These are phyloP conservation scores for Linanthus parryae DNA, from an alignment of 148 eudicot genomes.

Conservation along the genomic window DNA sequence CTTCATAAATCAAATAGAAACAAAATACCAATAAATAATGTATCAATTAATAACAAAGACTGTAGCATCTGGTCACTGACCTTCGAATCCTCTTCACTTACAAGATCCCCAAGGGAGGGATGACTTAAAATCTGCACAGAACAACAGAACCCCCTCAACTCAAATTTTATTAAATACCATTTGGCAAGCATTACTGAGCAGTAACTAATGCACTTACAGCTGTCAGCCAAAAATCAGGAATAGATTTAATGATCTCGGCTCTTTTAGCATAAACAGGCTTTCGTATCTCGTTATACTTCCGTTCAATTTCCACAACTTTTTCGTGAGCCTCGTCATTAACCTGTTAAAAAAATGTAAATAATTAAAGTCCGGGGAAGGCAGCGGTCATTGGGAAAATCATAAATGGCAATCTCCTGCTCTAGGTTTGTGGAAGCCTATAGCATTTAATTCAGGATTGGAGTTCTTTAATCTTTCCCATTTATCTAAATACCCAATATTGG, in stretches of 20 bases:
- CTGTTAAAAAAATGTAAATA: constrained; percentile 36
- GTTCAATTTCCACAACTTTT: constrained; percentile 74
- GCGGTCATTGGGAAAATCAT: too few relatives aligned
- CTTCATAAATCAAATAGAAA: background rate
- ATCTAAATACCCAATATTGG: too few relatives aligned
- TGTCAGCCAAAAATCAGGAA: constrained; percentile 90
- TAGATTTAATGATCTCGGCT: constrained; percentile 59
- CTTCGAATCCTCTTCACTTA: constrained; percentile 75
- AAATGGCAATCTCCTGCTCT: too few relatives aligned
- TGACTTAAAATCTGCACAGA: constrained; percentile 72
- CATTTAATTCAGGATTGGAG: too few relatives aligned
- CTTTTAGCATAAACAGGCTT: constrained; percentile 70
- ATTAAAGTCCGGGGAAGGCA: too few relatives aligned
- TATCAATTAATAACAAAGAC: too few relatives aligned
- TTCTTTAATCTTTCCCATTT: too few relatives aligned
- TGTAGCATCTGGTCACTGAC: constrained; percentile 21
- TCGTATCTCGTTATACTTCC: constrained; percentile 67
- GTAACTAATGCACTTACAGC: constrained; percentile 84
- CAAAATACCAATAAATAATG: background rate
- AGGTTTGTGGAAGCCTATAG: too few relatives aligned
- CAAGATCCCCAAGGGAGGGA: constrained; percentile 70
- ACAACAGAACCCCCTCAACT: too few relatives aligned
- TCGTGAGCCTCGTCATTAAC: constrained; percentile 83
- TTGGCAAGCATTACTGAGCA: too few relatives aligned
- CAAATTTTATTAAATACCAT: too few relatives aligned